These are phyloP conservation scores for Cicer arietinum DNA, from an alignment of 306 rosid species.

Conservation along the genomic window DNA sequence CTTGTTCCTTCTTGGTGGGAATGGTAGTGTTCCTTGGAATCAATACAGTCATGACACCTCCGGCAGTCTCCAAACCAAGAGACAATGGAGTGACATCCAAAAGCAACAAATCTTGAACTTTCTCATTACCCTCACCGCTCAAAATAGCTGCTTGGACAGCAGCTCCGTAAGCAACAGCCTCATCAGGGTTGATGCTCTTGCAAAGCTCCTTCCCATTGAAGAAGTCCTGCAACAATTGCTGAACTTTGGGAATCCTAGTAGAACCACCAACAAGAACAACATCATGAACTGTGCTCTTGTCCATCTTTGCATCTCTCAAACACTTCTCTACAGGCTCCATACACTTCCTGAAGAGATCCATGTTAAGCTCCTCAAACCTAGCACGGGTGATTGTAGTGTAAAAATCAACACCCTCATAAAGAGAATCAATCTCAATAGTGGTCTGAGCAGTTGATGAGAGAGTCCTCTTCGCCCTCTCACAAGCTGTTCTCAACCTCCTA, in stretches of 20 bases:
- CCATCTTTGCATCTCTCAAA: slow-evolving; percentile 79
- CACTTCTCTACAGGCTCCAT: slow-evolving; percentile 88
- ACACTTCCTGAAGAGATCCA: slow-evolving; percentile 77
- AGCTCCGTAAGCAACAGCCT: slow-evolving; percentile 83
- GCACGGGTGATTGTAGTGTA: slow-evolving; percentile 74
- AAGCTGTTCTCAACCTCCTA: slow-evolving; percentile 70
- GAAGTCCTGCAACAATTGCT: slow-evolving; percentile 76
- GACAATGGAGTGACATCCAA: slow-evolving; percentile 79
- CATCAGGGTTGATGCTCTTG: slow-evolving; percentile 78
- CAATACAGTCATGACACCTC: slow-evolving; percentile 80
- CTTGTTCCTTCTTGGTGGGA: slow-evolving; percentile 81
- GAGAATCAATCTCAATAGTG: slow-evolving; percentile 76
- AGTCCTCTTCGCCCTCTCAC: slow-evolving; percentile 86
- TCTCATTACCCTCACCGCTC: slow-evolving; percentile 81
- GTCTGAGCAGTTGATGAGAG: slow-evolving; percentile 82
- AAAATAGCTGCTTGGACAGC: slow-evolving; percentile 79
- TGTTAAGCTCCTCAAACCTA: slow-evolving; percentile 80
- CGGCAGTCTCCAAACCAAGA: slow-evolving; percentile 71
- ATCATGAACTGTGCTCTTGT: slow-evolving; percentile 72
- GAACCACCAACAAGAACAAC: slow-evolving; percentile 88
- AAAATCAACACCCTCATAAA: slow-evolving; percentile 77
- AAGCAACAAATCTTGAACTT: slow-evolving; percentile 74
- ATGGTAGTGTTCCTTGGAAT: slow-evolving; percentile 77
- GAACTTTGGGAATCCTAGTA: slow-evolving; percentile 80
- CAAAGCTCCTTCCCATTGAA: slow-evolving; percentile 81